These are phyloP conservation scores for Eimeria falciformis DNA, from an alignment of 169 alveolate genomes.

Conservation along the genomic window DNA sequence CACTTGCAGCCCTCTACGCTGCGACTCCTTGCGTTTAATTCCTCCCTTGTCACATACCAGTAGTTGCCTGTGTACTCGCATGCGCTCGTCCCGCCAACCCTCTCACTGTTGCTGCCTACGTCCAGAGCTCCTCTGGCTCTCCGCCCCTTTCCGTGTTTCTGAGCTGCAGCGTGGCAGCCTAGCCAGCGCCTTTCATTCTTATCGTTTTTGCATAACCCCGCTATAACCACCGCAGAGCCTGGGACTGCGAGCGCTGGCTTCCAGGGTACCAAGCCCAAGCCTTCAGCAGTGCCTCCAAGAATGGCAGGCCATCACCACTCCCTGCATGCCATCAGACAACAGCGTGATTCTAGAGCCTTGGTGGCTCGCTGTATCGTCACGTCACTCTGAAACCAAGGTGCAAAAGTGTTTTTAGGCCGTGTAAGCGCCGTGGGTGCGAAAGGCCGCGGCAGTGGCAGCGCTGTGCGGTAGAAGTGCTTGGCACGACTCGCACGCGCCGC, in stretches of 20 bases:
- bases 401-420: constrained; percentile 12
- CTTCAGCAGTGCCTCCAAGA: constrained; percentile 56
- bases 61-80: constrained; percentile 65
- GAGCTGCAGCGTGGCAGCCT: constrained; percentile 25
- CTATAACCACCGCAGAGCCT: constrained; percentile 31
- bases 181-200: constrained; percentile 20
- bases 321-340: constrained; percentile 62
- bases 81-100: constrained; percentile 60
- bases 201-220: constrained; percentile 56
- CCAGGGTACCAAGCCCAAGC: neutral
- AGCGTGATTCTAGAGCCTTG: constrained; percentile 67
- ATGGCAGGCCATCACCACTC: constrained; percentile 56
- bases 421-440: constrained; percentile 53
- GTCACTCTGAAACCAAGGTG: constrained; percentile 40
- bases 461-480: constrained; percentile 70
- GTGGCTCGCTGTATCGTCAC: constrained; percentile 18
- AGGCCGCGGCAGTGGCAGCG: constrained; percentile 76
- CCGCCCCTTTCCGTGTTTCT: constrained; percentile 54
- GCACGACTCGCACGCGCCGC: constrained; percentile 76
- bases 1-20: constrained; percentile 67
- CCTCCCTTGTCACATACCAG: constrained; percentile 69
- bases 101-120: constrained; percentile 62
- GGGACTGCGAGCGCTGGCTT: constrained; percentile 71
- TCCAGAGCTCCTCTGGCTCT: constrained; percentile 57
- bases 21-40: constrained; percentile 73